These are phyloP conservation scores for Suillus decipiens DNA, from an alignment of 768 basidiomycete genomes.

Conservation along the genomic window DNA sequence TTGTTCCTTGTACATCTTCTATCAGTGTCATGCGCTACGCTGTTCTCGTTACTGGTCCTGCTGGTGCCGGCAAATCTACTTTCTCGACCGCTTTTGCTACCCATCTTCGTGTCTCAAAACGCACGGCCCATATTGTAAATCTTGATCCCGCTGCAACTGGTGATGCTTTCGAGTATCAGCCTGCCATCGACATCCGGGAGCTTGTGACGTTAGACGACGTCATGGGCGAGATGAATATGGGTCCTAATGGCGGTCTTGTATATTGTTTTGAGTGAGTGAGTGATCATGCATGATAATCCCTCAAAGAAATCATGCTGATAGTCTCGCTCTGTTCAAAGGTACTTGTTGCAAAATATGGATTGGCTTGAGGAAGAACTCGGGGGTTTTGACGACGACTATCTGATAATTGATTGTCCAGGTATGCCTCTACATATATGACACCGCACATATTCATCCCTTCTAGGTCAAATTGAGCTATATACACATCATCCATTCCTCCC, in stretches of 20 bases:
- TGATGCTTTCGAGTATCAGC: constrained; percentile 88
- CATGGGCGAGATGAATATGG: constrained; percentile 93
- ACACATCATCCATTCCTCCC: constrained; percentile 98
- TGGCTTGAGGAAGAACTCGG: constrained; percentile 98
- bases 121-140: constrained; percentile 92
- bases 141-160: constrained; percentile 92
- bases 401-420: constrained; percentile 92
- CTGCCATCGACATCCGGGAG: constrained; percentile 91
- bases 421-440: constrained; percentile 18
- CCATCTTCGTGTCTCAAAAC: constrained; percentile 79
- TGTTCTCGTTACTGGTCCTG: constrained; percentile 90
- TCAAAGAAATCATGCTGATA: not conserved
- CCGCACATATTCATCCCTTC: constrained; percentile 13
- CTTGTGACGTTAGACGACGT: constrained; percentile 92
- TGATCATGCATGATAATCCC: constrained; percentile 25
- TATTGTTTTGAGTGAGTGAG: constrained; percentile 99
- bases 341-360: constrained; percentile 95
- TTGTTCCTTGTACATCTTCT: constrained; percentile 12
- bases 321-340: constrained; percentile 49
- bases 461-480: constrained; percentile 97
- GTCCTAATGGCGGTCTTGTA: constrained; percentile 95
- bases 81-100: constrained; percentile 88
- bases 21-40: constrained; percentile 89
- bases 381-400: constrained; percentile 93
- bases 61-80: constrained; percentile 97